These are phyloP conservation scores for Mortierella sp. DNA, from an alignment of 371 early-diverging fungal species.

Conservation along the genomic window DNA sequence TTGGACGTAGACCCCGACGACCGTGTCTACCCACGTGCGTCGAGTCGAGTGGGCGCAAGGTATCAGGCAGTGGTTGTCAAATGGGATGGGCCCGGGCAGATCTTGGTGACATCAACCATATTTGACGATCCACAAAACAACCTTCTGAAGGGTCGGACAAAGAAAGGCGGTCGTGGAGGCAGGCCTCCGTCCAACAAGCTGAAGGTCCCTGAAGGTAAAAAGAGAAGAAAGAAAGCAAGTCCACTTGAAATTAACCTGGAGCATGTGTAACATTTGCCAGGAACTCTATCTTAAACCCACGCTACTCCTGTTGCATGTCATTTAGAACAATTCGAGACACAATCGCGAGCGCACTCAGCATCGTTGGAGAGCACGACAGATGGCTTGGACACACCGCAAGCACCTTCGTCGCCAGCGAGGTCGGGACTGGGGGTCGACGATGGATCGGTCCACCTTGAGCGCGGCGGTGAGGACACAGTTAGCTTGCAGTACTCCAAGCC, in stretches of 20 bases:
- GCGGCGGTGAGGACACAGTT: slow-evolving; percentile 68
- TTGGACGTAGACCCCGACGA: slow-evolving; percentile 71
- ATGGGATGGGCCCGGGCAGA: slow-evolving; percentile 61
- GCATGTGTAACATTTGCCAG: neutral
- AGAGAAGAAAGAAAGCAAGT: neutral
- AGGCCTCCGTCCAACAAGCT: slow-evolving; percentile 33
- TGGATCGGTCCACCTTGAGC: slow-evolving; percentile 28
- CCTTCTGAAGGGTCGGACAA: slow-evolving; percentile 30
- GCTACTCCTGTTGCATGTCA: neutral
- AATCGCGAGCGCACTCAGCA: slow-evolving; percentile 36
- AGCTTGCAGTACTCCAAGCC: slow-evolving; percentile 62
- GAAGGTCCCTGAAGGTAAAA: slow-evolving; percentile 43
- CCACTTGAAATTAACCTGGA: neutral
- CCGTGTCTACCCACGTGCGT: slow-evolving; percentile 85
- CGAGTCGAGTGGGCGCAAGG: slow-evolving; percentile 83
- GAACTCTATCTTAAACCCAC: neutral
- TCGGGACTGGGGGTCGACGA: slow-evolving; percentile 33
- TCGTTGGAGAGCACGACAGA: slow-evolving; percentile 36
- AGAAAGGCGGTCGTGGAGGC: slow-evolving; percentile 44
- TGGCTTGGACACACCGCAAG: slow-evolving; percentile 25
- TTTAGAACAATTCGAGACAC: slow-evolving; percentile 25
- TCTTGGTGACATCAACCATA: slow-evolving; percentile 41
- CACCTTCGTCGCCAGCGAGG: slow-evolving; percentile 46
- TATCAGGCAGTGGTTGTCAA: slow-evolving; percentile 86
- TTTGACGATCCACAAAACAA: slow-evolving; percentile 50